Percentiles rank a stretch among this genome's conserved stretches.
Conservation (phyloP, 352 stramenopile species). For the Phytophthora pini region DNA sequence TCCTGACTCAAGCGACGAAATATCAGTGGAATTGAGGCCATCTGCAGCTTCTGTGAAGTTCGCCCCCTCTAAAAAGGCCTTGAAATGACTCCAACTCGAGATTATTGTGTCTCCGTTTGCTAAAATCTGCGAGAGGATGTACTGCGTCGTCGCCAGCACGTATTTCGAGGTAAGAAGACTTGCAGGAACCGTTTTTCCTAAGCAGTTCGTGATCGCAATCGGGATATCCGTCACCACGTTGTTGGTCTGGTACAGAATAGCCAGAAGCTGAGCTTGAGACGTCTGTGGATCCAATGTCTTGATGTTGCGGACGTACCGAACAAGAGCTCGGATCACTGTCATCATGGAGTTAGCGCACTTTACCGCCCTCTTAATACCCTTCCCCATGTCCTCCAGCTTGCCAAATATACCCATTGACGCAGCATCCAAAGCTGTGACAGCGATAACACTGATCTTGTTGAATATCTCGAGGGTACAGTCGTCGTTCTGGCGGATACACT, state of each 20-base stretch:
- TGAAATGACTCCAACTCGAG: slow-evolving; percentile 24
- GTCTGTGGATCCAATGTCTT: slow-evolving; percentile 14
- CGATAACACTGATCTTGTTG: slow-evolving; percentile 42
- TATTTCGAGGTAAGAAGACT: slow-evolving; percentile 8
- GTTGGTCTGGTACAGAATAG: slow-evolving; percentile 16
- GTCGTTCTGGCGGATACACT: slow-evolving; percentile 48
- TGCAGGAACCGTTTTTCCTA: slow-evolving; percentile 4
- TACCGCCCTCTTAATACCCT: slow-evolving; percentile 8
- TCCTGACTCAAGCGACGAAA: slow-evolving; percentile 27
- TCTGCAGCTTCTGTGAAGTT: slow-evolving; percentile 17
- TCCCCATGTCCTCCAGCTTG: slow-evolving; percentile 29
- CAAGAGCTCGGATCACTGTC: slow-evolving; percentile 17
- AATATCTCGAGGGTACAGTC: slow-evolving; percentile 49
- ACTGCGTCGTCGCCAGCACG: slow-evolving; percentile 22
- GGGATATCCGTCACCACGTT: slow-evolving; percentile 27
- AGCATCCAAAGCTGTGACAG: slow-evolving; percentile 34
- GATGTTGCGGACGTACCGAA: slow-evolving; percentile 26
- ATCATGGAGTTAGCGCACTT: slow-evolving; percentile 21
- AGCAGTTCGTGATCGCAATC: slow-evolving; percentile 15
- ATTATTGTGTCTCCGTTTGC: slow-evolving; percentile 13
- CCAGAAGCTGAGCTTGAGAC: slow-evolving; percentile 15
- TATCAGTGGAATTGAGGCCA: slow-evolving; percentile 26
- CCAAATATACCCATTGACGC: slow-evolving; percentile 45
- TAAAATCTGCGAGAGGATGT: slow-evolving; percentile 20
- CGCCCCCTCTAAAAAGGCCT: slow-evolving; percentile 9